Conservation (phyloP, 208 protist species). For the Crithidia brevicula region DNA sequence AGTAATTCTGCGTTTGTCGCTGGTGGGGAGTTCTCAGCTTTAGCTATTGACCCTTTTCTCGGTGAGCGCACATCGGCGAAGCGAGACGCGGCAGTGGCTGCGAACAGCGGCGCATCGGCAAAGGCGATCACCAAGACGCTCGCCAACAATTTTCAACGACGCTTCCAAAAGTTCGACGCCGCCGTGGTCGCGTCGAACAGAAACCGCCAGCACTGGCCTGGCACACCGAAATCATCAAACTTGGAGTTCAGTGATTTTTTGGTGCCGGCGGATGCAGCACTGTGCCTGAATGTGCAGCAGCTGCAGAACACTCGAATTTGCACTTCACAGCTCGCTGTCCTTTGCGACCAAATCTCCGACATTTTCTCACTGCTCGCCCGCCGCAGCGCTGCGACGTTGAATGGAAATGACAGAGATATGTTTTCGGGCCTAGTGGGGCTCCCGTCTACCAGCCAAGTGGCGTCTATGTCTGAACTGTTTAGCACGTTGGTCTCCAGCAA, state of each 20-base stretch:
- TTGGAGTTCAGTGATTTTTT: neutral
- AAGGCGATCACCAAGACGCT: constrained; percentile 32
- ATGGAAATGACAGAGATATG: neutral
- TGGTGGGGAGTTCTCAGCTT: neutral
- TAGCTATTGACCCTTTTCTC: no score
- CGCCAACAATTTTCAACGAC: constrained; percentile 18
- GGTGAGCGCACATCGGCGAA: neutral
- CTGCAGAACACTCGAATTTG: neutral
- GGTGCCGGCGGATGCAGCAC: neutral
- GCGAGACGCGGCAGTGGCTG: constrained; percentile 47
- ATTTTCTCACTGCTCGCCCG: constrained; percentile 27
- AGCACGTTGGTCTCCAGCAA: constrained; percentile 16
- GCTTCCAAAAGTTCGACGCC: constrained; percentile 45
- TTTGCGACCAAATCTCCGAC: constrained; percentile 3
- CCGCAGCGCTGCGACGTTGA: constrained; percentile 1
- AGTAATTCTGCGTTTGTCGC: neutral
- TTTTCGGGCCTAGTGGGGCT: constrained; percentile 11
- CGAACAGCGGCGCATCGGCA: constrained; percentile 48
- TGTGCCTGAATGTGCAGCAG: constrained; percentile 1
- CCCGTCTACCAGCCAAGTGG: constrained; percentile 5
- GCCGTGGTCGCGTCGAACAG: constrained; percentile 58
- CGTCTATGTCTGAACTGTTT: constrained; percentile 19
- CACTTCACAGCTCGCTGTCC: constrained; percentile 18
- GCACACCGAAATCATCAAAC: constrained; percentile 2
- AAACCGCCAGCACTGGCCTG: constrained; percentile 54